Conservation (phyloP, 345 rosid genomes). For the Tarenaya hassleriana region DNA sequence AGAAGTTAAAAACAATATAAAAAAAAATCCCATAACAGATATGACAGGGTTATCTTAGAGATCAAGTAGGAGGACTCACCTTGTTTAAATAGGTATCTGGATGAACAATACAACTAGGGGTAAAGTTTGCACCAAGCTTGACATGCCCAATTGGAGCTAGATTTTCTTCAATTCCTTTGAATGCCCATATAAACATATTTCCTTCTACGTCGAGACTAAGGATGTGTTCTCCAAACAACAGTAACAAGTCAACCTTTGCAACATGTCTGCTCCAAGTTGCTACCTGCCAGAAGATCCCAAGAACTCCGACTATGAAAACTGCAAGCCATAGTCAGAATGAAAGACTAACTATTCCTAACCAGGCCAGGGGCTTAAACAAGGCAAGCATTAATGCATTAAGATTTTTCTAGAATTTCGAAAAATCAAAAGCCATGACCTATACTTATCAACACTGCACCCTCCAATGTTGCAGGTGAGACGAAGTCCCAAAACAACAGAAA, state of each 20-base stretch:
- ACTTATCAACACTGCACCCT: background rate
- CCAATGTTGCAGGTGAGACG: background rate
- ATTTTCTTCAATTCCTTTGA: constrained; percentile 60
- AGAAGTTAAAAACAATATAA: too few species aligned
- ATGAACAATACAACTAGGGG: constrained; percentile 75
- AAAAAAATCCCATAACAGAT: too few species aligned
- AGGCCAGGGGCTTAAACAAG: too few species aligned
- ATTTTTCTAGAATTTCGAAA: background rate
- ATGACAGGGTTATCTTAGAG: too few species aligned
- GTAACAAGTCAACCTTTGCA: constrained; percentile 64
- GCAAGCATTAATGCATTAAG: background rate
- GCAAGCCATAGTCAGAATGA: constrained; percentile 1
- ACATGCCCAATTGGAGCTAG: constrained; percentile 60
- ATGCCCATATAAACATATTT: constrained; percentile 68
- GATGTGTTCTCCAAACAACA: constrained; percentile 79
- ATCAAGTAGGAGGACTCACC: constrained; percentile 44
- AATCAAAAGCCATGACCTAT: background rate
- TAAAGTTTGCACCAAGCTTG: constrained; percentile 45
- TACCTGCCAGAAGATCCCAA: constrained; percentile 42
- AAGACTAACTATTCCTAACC: background rate
- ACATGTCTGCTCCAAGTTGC: constrained; percentile 79
- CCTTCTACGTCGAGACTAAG: constrained; percentile 74
- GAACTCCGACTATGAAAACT: constrained; percentile 4
- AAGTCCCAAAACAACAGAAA: background rate
- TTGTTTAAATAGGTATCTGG: constrained; percentile 93